A percentile compares a stretch with the other conserved stretches of the same genome.
phyloP scores from a whole-genome alignment of 371 early-diverging fungal species.

The Syncephalastrum monosporum region DNA sequence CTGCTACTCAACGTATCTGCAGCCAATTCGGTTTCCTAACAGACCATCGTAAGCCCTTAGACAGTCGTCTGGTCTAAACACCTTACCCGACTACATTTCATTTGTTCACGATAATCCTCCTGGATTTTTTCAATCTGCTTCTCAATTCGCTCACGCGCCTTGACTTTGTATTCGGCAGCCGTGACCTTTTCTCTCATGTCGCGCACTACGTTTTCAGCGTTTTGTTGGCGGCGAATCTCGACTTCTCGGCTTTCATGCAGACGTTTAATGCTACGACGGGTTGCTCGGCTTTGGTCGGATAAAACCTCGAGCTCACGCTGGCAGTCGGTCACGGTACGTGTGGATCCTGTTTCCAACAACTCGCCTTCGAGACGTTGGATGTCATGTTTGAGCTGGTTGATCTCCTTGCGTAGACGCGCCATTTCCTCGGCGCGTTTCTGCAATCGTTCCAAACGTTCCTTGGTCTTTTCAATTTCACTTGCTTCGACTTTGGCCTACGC shows the following conservation, averaged over 20 bases:
- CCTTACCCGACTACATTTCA: slow-evolving; percentile 3
- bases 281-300: slow-evolving; percentile 30
- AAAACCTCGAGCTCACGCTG: slow-evolving; percentile 60
- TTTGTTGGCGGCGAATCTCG: slow-evolving; percentile 42
- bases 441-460: slow-evolving; percentile 19
- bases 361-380: slow-evolving; percentile 56
- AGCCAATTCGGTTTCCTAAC: slow-evolving; percentile 20
- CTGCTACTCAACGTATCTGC: slow-evolving; percentile 20
- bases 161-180: slow-evolving; percentile 24
- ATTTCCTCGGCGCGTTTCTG: slow-evolving; percentile 39
- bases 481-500: slow-evolving; percentile 16
- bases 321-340: slow-evolving; percentile 65
- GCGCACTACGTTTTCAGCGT: slow-evolving; percentile 48
- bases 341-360: slow-evolving; percentile 57
- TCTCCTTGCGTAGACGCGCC: slow-evolving; percentile 35
- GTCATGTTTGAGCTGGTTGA: slow-evolving; percentile 31
- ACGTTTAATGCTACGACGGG: slow-evolving; percentile 55
- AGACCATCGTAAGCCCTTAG: not conserved
- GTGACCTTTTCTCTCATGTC: slow-evolving; percentile 41
- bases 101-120: slow-evolving; percentile 14
- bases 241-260: slow-evolving; percentile 45
- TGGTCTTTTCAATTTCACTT: slow-evolving; percentile 22
- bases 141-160: slow-evolving; percentile 31
- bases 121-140: slow-evolving; percentile 24
- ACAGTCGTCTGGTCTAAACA: not conserved